These are phyloP conservation scores for Yarrowia sp. DNA, from an alignment of 805 yeast species.

Conservation along the genomic window DNA sequence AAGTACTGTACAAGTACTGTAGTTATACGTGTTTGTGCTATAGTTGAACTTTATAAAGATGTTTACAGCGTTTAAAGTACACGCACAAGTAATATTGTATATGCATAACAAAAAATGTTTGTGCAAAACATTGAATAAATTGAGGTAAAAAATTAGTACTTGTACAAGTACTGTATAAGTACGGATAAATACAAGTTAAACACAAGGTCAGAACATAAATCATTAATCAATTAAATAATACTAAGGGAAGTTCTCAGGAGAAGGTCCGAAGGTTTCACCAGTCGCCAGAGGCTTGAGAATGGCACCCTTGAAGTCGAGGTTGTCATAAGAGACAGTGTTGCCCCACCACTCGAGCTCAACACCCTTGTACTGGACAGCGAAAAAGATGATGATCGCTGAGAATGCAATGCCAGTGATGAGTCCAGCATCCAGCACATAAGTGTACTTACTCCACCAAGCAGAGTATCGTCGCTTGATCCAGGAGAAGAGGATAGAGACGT, in stretches of 20 bases:
- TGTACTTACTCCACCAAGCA: constrained; percentile 55
- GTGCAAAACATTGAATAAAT: too few species aligned
- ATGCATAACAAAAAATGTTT: too few species aligned
- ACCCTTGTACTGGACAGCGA: constrained; percentile 42
- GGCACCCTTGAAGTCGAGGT: constrained; percentile 16
- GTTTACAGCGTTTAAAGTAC: too few species aligned
- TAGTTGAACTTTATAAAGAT: too few species aligned
- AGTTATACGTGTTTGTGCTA: too few species aligned
- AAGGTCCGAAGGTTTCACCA: constrained; percentile 22
- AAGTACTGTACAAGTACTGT: too few species aligned
- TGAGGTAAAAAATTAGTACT: too few species aligned
- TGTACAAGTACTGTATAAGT: too few species aligned
- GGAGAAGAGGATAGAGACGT: constrained; percentile 46
- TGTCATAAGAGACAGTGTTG: constrained; percentile 35
- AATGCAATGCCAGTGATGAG: constrained; percentile 51
- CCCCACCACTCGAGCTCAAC: constrained; percentile 51
- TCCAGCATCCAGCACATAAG: constrained; percentile 49
- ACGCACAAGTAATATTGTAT: too few species aligned
- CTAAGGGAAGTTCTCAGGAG: constrained; percentile 24
- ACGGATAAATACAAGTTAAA: too few species aligned
- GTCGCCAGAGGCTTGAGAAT: constrained; percentile 3
- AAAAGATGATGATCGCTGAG: constrained; percentile 47
- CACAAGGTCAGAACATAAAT: too few species aligned
- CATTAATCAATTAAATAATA: background rate
- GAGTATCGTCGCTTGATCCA: constrained; percentile 45